Percentiles rank a stretch among this genome's conserved stretches.
Evolutionary conservation across 371 early-diverging fungal genomes (phyloP).

Genomic region (Syncephalastrum monosporum): DNA sequence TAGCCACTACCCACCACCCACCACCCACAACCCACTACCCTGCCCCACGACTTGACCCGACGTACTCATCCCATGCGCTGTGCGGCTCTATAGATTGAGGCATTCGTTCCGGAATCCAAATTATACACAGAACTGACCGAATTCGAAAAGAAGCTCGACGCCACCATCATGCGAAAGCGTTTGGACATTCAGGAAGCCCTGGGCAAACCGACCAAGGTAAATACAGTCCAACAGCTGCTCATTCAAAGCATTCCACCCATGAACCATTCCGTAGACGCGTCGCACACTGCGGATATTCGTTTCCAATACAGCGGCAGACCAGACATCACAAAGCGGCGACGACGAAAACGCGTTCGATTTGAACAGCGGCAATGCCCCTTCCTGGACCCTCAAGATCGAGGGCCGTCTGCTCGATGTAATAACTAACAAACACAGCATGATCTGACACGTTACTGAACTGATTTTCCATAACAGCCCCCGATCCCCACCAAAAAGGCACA

Average conservation of each 20-base stretch:
- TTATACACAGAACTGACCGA: conserved; percentile 83
- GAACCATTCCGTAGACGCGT: too few species aligned
- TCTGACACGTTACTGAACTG: not conserved
- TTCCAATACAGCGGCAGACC: conserved; percentile 83
- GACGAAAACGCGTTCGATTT: conserved; percentile 53
- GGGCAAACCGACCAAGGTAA: conserved; percentile 71
- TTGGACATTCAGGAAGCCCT: conserved; percentile 87
- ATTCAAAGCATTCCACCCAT: not conserved
- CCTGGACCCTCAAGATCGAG: conserved; percentile 93
- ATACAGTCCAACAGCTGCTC: not conserved
- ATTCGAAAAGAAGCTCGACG: conserved; percentile 87
- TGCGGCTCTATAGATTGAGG: conserved; percentile 57
- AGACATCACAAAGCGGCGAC: conserved; percentile 42
- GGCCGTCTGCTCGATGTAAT: conserved; percentile 81
- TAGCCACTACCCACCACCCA: too few species aligned
- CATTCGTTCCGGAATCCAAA: conserved; percentile 89
- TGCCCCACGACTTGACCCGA: too few species aligned
- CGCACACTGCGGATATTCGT: conserved; percentile 87
- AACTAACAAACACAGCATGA: not conserved
- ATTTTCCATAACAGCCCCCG: conserved; percentile 31
- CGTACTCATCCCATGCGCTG: too few species aligned
- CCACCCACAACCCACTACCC: too few species aligned
- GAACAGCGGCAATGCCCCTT: conserved; percentile 62
- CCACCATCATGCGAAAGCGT: conserved; percentile 84
- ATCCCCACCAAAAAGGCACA: conserved; percentile 58